A percentile compares a stretch with the other conserved stretches of the same genome.
These are phyloP conservation scores for Danielozyma ontarioensis DNA, from an alignment of 805 yeast genomes.

Conservation along the genomic window DNA sequence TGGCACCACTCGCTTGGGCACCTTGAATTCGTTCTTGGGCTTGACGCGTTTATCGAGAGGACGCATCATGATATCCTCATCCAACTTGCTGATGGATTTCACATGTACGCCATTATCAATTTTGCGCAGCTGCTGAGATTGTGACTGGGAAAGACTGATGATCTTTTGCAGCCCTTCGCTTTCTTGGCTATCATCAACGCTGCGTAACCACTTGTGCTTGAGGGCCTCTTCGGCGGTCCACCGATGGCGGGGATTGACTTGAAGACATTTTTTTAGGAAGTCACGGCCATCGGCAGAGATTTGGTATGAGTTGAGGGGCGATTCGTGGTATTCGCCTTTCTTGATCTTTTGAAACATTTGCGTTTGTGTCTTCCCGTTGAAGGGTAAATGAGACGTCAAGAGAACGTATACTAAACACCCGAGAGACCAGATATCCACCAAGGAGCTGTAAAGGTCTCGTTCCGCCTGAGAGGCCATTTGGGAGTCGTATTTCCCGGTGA, in stretches of 20 bases:
- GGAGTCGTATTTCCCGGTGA: conserved; percentile 49
- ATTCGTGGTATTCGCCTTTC: conserved; percentile 74
- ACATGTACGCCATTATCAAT: conserved; percentile 34
- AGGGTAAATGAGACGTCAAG: conserved; percentile 89
- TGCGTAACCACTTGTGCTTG: conserved; percentile 74
- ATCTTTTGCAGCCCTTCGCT: conserved; percentile 25
- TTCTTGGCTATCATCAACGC: conserved; percentile 19
- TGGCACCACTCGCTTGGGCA: conserved; percentile 40
- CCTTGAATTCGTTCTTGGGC: conserved; percentile 30
- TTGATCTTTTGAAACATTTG: conserved; percentile 73
- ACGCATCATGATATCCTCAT: conserved; percentile 39
- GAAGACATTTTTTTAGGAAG: conserved; percentile 65
- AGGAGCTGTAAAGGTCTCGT: conserved; percentile 58
- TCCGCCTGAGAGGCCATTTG: conserved; percentile 18
- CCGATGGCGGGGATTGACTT: conserved; percentile 70
- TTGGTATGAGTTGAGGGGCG: conserved; percentile 61
- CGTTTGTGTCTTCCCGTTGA: conserved; percentile 88
- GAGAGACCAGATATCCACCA: conserved; percentile 96
- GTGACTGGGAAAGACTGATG: conserved; percentile 64
- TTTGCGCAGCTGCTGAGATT: conserved; percentile 55
- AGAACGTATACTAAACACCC: conserved; percentile 93
- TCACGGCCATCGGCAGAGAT: conserved; percentile 66
- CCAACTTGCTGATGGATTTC: conserved; percentile 33
- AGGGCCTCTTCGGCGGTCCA: conserved; percentile 74
- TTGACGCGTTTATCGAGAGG: conserved; percentile 29